Conservation (phyloP, 2,329 filamentous ascomycete genomes). For the Grosmannia huntii region DNA sequence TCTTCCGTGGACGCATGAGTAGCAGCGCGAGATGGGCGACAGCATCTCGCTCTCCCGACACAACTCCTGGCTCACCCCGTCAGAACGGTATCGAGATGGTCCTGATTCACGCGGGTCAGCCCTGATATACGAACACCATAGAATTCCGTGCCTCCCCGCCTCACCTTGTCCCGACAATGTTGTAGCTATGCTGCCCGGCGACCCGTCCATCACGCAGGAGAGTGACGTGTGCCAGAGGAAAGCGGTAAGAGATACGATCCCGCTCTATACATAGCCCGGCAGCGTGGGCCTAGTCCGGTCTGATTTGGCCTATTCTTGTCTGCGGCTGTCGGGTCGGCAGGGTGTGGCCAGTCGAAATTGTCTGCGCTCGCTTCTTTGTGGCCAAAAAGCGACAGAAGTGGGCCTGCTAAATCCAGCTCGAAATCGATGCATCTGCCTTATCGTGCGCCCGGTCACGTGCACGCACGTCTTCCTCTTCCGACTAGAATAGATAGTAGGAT, state of each 20-base stretch:
- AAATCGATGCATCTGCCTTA: no score
- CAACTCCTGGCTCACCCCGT: not conserved
- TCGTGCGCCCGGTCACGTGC: no score
- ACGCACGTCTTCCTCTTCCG: no score
- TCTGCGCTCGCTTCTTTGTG: no score
- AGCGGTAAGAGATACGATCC: not conserved
- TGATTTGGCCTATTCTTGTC: not conserved
- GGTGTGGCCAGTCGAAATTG: not conserved
- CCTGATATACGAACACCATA: not conserved
- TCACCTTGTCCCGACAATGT: not conserved
- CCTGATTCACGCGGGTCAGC: not conserved
- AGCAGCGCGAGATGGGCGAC: no score
- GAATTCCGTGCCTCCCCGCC: no score
- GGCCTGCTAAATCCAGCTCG: no score
- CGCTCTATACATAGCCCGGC: not conserved
- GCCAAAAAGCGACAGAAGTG: no score
- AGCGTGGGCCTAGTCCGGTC: not conserved
- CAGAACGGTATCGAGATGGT: not conserved
- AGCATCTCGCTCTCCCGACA: no score
- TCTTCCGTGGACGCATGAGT: not conserved
- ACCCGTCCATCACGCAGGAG: not conserved
- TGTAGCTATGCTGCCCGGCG: not conserved
- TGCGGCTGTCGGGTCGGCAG: not conserved
- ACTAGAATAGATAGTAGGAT: no score
- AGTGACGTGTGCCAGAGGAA: not conserved